Evolutionary conservation across 2,329 filamentous ascomycete genomes (phyloP).

Genomic region (Chaetomiaceae sp.): DNA sequence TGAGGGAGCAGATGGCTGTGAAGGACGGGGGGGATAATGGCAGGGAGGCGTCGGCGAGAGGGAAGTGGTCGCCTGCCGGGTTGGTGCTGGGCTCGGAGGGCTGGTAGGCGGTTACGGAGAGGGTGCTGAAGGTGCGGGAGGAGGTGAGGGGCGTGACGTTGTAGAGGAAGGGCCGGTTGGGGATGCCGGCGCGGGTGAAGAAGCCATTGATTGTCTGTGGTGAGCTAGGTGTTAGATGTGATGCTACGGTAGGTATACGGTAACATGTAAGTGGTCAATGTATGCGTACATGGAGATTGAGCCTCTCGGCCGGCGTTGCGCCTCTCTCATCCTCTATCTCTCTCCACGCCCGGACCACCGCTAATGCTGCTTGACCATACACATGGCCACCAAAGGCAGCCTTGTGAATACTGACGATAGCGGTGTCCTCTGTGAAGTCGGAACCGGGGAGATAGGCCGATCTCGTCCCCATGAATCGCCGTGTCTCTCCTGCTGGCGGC

Average conservation of each 20-base stretch:
- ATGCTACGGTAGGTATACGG: too few relatives aligned
- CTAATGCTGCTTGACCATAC: constrained; percentile 40
- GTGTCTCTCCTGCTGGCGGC: constrained; percentile 24
- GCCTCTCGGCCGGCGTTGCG: constrained; percentile 18
- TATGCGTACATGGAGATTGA: constrained; percentile 39
- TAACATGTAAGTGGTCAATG: too few relatives aligned
- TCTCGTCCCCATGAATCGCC: constrained; percentile 35
- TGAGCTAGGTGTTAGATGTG: background rate
- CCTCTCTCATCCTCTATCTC: constrained; percentile 28
- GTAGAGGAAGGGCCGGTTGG: constrained; percentile 51
- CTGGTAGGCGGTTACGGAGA: constrained; percentile 47
- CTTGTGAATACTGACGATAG: constrained; percentile 13
- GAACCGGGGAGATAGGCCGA: constrained; percentile 32
- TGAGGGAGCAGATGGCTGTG: constrained; percentile 50
- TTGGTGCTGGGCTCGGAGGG: constrained; percentile 38
- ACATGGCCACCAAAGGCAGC: constrained; percentile 43
- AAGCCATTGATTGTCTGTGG: constrained; percentile 51
- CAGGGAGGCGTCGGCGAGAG: constrained; percentile 35
- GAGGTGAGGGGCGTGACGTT: constrained; percentile 42
- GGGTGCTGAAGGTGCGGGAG: constrained; percentile 46
- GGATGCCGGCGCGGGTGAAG: constrained; percentile 46
- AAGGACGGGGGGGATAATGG: constrained; percentile 44
- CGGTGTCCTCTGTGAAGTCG: constrained; percentile 27
- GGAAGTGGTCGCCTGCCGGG: constrained; percentile 35
- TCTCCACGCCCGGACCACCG: constrained; percentile 34